Evolutionary conservation across 1,284 basidiomycete genomes (phyloP).

Genomic region (Leccinum angustisporum): DNA sequence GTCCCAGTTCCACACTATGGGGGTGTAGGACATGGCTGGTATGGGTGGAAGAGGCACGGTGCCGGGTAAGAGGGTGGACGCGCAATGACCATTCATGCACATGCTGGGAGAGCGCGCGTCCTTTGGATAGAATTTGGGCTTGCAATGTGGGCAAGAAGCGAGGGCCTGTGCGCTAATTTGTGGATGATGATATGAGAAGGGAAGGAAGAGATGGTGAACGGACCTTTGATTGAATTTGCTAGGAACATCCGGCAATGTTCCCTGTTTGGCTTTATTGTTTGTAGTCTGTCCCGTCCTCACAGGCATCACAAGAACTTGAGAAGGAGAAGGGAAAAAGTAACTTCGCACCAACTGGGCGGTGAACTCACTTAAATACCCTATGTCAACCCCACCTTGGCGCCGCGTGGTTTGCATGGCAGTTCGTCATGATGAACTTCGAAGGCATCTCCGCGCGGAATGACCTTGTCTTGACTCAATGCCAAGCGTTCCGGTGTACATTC

Average conservation of each 20-base stretch:
- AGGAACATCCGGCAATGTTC: constrained; percentile 16
- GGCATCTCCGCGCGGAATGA: background rate
- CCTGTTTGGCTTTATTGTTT: constrained; percentile 33
- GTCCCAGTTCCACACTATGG: constrained; percentile 64
- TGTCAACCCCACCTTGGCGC: constrained; percentile 22
- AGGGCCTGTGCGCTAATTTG: background rate
- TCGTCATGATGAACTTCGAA: background rate
- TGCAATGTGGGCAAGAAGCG: background rate
- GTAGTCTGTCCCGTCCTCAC: constrained; percentile 8
- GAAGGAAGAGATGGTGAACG: constrained; percentile 9
- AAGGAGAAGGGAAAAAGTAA: background rate
- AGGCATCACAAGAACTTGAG: background rate
- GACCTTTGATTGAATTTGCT: constrained; percentile 21
- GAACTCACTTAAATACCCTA: background rate
- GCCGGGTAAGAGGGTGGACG: constrained; percentile 17
- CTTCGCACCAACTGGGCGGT: background rate
- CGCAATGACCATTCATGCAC: constrained; percentile 7
- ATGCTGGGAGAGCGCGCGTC: constrained; percentile 11
- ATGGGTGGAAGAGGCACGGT: constrained; percentile 21
- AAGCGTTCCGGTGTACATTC: background rate
- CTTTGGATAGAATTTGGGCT: background rate
- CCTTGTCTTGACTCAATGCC: background rate
- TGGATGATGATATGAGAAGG: constrained; percentile 1
- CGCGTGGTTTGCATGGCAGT: constrained; percentile 13
- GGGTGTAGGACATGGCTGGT: constrained; percentile 2